Evolutionary conservation across 2,329 filamentous ascomycete species (phyloP).

Genomic region (Colletotrichum simmondsii): DNA sequence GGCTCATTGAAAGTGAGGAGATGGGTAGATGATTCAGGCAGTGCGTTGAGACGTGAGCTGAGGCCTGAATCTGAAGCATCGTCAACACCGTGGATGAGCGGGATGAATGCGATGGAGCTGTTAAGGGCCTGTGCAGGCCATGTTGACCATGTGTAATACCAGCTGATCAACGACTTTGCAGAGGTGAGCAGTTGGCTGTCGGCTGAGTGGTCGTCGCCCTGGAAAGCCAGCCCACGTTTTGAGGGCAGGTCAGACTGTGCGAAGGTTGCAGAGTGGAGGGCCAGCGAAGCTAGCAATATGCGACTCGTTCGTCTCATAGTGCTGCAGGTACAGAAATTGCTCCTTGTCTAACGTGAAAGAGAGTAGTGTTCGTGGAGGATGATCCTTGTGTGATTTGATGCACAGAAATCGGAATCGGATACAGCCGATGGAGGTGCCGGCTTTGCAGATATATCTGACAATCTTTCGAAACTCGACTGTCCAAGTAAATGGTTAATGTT

Average conservation of each 20-base stretch:
- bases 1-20: slow-evolving; percentile 55
- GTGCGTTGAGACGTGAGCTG: slow-evolving; percentile 37
- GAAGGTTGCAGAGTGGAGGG: neutral
- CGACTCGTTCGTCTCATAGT: slow-evolving; percentile 22
- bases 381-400: slow-evolving; percentile 25
- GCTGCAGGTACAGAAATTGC: neutral
- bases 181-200: slow-evolving; percentile 50
- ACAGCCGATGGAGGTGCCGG: slow-evolving; percentile 1
- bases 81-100: slow-evolving; percentile 50
- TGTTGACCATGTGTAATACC: slow-evolving; percentile 57
- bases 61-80: slow-evolving; percentile 43
- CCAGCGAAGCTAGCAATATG: slow-evolving; percentile 7
- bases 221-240: slow-evolving; percentile 30
- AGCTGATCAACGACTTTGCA: slow-evolving; percentile 48
- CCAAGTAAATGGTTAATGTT: neutral
- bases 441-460: neutral
- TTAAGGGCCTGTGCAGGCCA: slow-evolving; percentile 40
- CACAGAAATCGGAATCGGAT: slow-evolving; percentile 16
- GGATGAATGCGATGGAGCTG: slow-evolving; percentile 47
- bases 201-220: slow-evolving; percentile 32
- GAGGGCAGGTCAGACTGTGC: slow-evolving; percentile 20
- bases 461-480: neutral
- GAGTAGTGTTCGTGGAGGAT: neutral
- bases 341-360: neutral
- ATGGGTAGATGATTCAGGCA: slow-evolving; percentile 49